A percentile compares a stretch with the other conserved stretches of the same genome.
Conservation (phyloP, 495 filamentous ascomycete genomes). For the Aspergillus mulundensis region DNA sequence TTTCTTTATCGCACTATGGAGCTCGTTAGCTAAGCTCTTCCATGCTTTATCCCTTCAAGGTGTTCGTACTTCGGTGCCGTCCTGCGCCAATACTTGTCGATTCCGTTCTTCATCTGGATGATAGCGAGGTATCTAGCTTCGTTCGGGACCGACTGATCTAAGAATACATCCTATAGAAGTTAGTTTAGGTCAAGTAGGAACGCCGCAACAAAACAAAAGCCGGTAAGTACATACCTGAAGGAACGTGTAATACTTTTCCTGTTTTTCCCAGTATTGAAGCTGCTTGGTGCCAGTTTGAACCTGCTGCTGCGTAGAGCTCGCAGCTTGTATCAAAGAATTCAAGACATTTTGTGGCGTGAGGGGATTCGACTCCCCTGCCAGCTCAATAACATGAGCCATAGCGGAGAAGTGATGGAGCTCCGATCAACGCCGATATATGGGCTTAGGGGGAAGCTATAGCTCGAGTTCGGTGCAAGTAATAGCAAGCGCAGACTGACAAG, state of each 20-base stretch:
- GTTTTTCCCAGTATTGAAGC: constrained; percentile 78
- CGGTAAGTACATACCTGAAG: constrained; percentile 56
- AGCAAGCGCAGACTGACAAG: constrained; percentile 1
- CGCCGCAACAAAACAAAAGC: not conserved
- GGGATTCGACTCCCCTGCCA: constrained; percentile 59
- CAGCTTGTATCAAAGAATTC: constrained; percentile 64
- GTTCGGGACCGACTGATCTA: constrained; percentile 67
- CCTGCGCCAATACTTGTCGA: constrained; percentile 90
- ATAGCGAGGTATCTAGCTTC: constrained; percentile 84
- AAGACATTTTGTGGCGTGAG: constrained; percentile 64
- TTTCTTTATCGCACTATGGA: constrained; percentile 61
- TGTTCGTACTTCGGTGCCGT: constrained; percentile 55
- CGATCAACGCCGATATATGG: not conserved
- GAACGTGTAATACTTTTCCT: constrained; percentile 68
- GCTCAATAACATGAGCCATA: constrained; percentile 49
- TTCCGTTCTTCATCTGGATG: constrained; percentile 92
- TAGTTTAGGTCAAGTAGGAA: constrained; percentile 3
- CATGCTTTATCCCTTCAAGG: not conserved
- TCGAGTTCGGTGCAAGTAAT: constrained; percentile 1
- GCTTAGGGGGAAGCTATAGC: constrained; percentile 3
- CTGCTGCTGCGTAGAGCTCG: constrained; percentile 68
- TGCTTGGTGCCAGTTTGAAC: constrained; percentile 78
- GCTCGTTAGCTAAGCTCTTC: not conserved
- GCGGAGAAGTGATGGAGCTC: constrained; percentile 11
- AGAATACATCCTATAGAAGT: constrained; percentile 60